A percentile compares a stretch with the other conserved stretches of the same genome.
Evolutionary conservation across 1,284 basidiomycete species (phyloP).

Genomic region (Stygiomarasmius scandens): DNA sequence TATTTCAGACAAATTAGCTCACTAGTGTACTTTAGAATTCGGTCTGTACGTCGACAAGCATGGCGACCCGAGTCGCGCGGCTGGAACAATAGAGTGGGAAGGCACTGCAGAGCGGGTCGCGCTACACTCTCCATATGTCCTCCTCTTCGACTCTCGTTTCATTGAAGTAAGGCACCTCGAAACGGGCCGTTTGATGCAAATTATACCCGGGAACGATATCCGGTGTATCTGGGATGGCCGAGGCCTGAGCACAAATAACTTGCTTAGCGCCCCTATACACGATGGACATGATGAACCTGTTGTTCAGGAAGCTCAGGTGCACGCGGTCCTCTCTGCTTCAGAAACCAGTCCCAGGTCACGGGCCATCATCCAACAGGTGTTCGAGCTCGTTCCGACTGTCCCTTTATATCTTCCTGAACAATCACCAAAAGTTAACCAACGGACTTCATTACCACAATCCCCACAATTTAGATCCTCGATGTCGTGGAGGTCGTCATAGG

Average conservation of each 20-base stretch:
- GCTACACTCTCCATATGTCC: constrained; percentile 86
- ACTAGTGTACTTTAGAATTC: constrained; percentile 62
- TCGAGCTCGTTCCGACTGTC: constrained; percentile 79
- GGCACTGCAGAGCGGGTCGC: constrained; percentile 77
- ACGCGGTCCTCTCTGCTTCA: constrained; percentile 70
- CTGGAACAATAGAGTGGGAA: constrained; percentile 83
- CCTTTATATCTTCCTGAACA: constrained; percentile 62
- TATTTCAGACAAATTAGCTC: not conserved
- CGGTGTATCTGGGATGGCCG: constrained; percentile 75
- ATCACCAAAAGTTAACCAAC: not conserved
- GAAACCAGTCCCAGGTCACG: constrained; percentile 39
- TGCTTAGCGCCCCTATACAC: not conserved
- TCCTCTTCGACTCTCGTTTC: constrained; percentile 90
- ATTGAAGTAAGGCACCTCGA: constrained; percentile 89
- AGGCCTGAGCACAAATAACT: constrained; percentile 32
- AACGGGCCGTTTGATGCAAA: constrained; percentile 74
- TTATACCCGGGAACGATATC: constrained; percentile 76
- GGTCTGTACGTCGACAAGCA: constrained; percentile 91
- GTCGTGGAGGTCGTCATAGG: constrained; percentile 8
- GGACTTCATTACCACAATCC: constrained; percentile 8
- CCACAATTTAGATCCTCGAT: constrained; percentile 8
- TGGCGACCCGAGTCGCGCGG: constrained; percentile 69
- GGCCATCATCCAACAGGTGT: constrained; percentile 72
- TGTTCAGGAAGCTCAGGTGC: constrained; percentile 72
- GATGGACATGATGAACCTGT: constrained; percentile 48